Conservation (phyloP, 176 grass and related monocot species). For the barley (Hordeum vulgare) region MorexV3_pseudomolecules_assembly NC_058522.1:4921197-4921696, state of each 20-base stretch:
- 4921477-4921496: constrained; percentile 95
- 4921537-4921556: background rate
- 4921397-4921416: too few relatives aligned
- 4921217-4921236: background rate
- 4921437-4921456: background rate
- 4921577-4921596: too few relatives aligned
- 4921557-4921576: background rate
- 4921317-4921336: constrained; percentile 97
- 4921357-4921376: constrained; percentile 43
- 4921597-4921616: too few relatives aligned
- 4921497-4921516: constrained; percentile 89
- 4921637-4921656: too few relatives aligned
- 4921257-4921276: background rate
- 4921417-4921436: too few relatives aligned
- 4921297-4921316: constrained; percentile 49
- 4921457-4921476: constrained; percentile 28
- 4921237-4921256: background rate
- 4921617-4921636: too few relatives aligned
- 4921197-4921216: constrained; percentile 93
- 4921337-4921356: constrained; percentile 78
- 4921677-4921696: too few relatives aligned
- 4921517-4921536: constrained; percentile 97
- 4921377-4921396: background rate
- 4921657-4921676: too few relatives aligned
- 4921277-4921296: background rate